Evolutionary conservation across 805 yeast species (phyloP), one percentile per base, ranked within the genome.

Genomic region (Candida tammaniensis): DNA sequence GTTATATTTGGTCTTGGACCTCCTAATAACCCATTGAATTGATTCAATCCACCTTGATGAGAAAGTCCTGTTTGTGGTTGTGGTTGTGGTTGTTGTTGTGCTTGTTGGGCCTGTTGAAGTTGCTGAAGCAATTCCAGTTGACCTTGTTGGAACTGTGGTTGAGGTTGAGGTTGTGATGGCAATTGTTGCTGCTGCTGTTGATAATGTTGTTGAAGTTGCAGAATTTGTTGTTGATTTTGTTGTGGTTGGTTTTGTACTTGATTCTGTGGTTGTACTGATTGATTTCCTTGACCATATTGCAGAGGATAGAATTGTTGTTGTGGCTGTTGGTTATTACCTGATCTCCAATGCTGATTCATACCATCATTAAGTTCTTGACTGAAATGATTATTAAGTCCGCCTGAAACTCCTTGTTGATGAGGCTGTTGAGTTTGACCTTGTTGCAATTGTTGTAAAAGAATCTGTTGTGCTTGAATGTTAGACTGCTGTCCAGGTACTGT

Each of bases 401-500:
- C n/a, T n/a, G n/a, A n/a, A n/a, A n/a, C n/a, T n/a, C n/a, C n/a
- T n/a, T n/a, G n/a, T n/a, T n/a, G n/a, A n/a, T 44, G 51, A 38
- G 22, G 49, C 27, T 31, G 47, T 35, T 46, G 59, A 17, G 52
- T 28, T 31, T 55, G 65, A 10, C 64, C 65, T 31, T 61, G 68
- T 38, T 63, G 72, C 33, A 65, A 55, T 42, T 64, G 71, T 45
- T 63, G 71, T 34, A 64, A 54, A 42, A 66, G 54, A 12, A 64
- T 52, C 44, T 65, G 72, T 41, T 67, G 72, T 18, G 69, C 64
- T 35, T 65, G 72, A 33, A 63, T 46, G 38, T 55, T 61, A 9
- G 56, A 55, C 39, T 49, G 64, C 21, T 50, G 65, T 17, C 58
- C 61, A 32, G 52, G 61, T 13, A 39, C 51, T 21, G 48, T 54